Percentiles rank a stretch among this genome's conserved stretches.
phyloP scores from a whole-genome alignment of 768 basidiomycete genomes.

The button mushroom (Agaricus bisporus) region DNA sequence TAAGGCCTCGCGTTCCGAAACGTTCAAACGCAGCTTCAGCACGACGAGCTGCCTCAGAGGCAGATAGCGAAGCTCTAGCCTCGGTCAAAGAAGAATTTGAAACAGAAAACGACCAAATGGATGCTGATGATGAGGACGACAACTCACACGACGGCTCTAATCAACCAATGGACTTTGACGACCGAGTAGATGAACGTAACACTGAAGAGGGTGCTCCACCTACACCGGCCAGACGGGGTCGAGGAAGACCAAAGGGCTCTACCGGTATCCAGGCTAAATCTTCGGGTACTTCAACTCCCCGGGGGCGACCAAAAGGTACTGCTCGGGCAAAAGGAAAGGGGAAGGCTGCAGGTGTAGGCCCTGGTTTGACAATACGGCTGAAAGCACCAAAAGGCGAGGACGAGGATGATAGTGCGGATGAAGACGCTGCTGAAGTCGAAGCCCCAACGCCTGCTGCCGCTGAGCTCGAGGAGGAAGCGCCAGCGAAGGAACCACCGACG shows the following conservation, averaged over 20 bases:
- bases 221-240: conserved; percentile 11
- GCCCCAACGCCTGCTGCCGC: conserved; percentile 15
- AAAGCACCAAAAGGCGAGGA: conserved; percentile 25
- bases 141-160: conserved; percentile 21
- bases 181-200: conserved; percentile 19
- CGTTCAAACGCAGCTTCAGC: conserved; percentile 13
- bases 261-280: neutral
- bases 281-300: conserved; percentile 5
- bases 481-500: conserved; percentile 23
- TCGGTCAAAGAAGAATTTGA: conserved; percentile 23
- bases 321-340: conserved; percentile 21
- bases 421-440: conserved; percentile 20
- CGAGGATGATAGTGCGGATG: conserved; percentile 32
- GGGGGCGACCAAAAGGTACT: conserved; percentile 26
- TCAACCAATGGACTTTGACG: conserved; percentile 24
- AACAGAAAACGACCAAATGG: conserved; percentile 25
- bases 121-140: conserved; percentile 24
- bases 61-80: conserved; percentile 18
- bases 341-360: conserved; percentile 18
- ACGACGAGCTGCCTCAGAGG: conserved; percentile 16
- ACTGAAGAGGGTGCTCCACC: conserved; percentile 23
- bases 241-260: conserved; percentile 7
- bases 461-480: conserved; percentile 30
- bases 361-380: conserved; percentile 29
- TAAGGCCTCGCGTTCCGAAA: conserved; percentile 34